Base-by-base conservation (phyloP, 1,139 yeast species). In the Geotrichum aggregatum region DNA sequence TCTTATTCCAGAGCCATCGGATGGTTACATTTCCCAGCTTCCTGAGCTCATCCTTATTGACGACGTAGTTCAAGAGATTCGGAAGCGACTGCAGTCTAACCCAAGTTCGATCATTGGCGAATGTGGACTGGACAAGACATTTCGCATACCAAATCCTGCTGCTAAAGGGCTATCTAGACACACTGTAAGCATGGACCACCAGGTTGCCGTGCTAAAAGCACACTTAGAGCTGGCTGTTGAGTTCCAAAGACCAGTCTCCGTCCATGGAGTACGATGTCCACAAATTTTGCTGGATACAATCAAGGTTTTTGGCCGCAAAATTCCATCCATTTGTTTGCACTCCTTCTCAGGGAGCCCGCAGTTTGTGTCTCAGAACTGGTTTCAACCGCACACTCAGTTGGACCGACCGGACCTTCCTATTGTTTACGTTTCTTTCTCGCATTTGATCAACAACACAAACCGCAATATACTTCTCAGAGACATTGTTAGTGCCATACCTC, bases 311-410 rank as follows among this genome's bases (percentile, higher is more conserved):
- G 45, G 45, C 36, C 28, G 18, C 16, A 59, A 47, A 42, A 65
- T 67, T 13, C 62, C 66, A 1, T 55, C 72, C 1, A 70, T 88
- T 0, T 79, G 88, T 34, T 72, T 91, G 30, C 98, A 91, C 64
- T 87, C 96, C 0, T 91, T 81, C 65, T 80, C 88, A n/a, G 98
- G 97, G 0, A 82, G 94, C 2, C 62, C 74, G 0, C 95, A 88
- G 35, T 67, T 66, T 52, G 83, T 82, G 54, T 77, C 81, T 3
- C 70, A 72, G 49, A 60, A 73, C 47, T 84, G 94, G 85, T 76
- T 34, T 30, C 21, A 68, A 71, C 43, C 59, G 59, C 34, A 71
- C 65, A 54, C 34, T 13, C 58, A 47, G 55, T 44, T 30, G 54
- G 33, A 58, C 61, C 31, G 40, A 34, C 13, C 11, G 10, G 47